Evolutionary conservation across 768 basidiomycete genomes (phyloP).

Genomic region (Termitomyces sp.): DNA sequence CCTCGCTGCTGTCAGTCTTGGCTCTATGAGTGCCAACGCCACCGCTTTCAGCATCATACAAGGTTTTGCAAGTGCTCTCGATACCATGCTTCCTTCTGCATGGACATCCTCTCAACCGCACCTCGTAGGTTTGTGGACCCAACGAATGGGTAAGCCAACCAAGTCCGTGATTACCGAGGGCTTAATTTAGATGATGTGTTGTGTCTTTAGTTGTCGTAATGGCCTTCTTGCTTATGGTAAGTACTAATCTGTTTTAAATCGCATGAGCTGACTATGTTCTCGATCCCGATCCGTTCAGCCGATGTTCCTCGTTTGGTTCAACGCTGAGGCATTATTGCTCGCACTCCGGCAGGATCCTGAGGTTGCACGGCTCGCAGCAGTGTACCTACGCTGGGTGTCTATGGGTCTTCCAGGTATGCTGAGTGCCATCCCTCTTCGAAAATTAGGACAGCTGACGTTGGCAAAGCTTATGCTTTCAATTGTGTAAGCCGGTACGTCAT

Average conservation of each 20-base stretch:
- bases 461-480: constrained; percentile 44
- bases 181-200: not conserved
- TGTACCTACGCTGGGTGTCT: constrained; percentile 72
- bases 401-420: constrained; percentile 67
- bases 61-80: constrained; percentile 82
- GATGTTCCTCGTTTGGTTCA: constrained; percentile 73
- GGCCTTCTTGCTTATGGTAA: constrained; percentile 50
- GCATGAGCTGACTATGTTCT: constrained; percentile 21
- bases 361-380: constrained; percentile 68
- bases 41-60: constrained; percentile 78
- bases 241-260: constrained; percentile 13
- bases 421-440: not conserved
- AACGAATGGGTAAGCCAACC: constrained; percentile 65
- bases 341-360: constrained; percentile 75
- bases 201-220: constrained; percentile 53
- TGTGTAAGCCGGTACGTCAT: constrained; percentile 37
- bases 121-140: constrained; percentile 86
- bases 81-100: constrained; percentile 92
- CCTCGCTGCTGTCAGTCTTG: constrained; percentile 79
- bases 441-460: not conserved
- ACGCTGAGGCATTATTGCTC: constrained; percentile 73
- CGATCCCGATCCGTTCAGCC: constrained; percentile 22
- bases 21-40: constrained; percentile 67
- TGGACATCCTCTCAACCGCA: constrained; percentile 87
- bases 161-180: no score